Percentiles rank a stretch among this genome's conserved stretches.
Evolutionary conservation across 352 stramenopile species (phyloP).

Genomic region (Blastocystis sp.): DNA sequence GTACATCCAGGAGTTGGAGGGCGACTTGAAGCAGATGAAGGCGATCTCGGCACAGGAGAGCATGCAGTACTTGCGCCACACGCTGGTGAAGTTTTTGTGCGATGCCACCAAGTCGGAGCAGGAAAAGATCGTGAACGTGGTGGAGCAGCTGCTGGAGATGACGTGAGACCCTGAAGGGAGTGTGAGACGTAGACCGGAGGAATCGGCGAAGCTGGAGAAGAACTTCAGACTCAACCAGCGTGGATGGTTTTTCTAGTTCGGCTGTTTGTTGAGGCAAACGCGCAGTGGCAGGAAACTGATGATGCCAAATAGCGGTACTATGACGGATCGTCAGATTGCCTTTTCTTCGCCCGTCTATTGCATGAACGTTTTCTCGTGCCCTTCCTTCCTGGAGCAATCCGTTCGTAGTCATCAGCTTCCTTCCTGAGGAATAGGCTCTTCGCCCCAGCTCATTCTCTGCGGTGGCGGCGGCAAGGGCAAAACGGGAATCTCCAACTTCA

Average conservation of each 20-base stretch:
- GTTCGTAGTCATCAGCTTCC: background rate
- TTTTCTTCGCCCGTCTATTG: conserved; percentile 57
- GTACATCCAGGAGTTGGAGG: conserved; percentile 51
- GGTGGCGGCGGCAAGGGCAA: conserved; percentile 29
- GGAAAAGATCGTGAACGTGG: conserved; percentile 39
- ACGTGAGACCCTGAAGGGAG: background rate
- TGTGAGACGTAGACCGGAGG: conserved; percentile 47
- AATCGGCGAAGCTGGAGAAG: conserved; percentile 20
- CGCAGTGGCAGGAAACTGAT: too few relatives aligned
- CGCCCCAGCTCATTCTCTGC: conserved; percentile 29
- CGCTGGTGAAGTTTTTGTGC: conserved; percentile 63
- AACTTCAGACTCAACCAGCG: conserved; percentile 34
- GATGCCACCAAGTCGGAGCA: conserved; percentile 48
- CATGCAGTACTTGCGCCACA: conserved; percentile 66
- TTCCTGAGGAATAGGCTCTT: conserved; percentile 4
- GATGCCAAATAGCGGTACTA: background rate
- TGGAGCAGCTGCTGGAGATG: conserved; percentile 62
- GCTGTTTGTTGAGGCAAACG: conserved; percentile 9
- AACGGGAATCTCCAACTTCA: conserved; percentile 50
- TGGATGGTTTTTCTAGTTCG: conserved; percentile 65
- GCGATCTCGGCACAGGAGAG: conserved; percentile 25
- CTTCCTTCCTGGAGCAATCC: conserved; percentile 32
- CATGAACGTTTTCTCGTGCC: conserved; percentile 19
- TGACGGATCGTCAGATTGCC: conserved; percentile 52
- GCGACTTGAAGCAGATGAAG: conserved; percentile 67